Percentiles rank a stretch among this genome's conserved stretches.
phyloP scores from a whole-genome alignment of 306 rosid species.

The Psophocarpus tetragonolobus region DNA sequence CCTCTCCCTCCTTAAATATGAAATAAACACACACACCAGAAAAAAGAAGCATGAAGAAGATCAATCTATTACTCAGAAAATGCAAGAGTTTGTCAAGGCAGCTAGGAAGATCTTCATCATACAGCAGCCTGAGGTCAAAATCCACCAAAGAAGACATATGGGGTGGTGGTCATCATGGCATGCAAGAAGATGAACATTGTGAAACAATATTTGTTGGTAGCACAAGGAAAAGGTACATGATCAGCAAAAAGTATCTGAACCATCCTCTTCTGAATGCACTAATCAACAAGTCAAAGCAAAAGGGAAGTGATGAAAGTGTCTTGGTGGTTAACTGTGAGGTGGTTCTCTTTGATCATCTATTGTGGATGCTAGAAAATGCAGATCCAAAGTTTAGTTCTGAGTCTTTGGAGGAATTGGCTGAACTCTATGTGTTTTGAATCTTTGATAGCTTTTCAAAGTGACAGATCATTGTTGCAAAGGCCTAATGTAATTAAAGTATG shows the following conservation, averaged over 20 bases:
- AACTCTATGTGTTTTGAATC: slow-evolving; percentile 74
- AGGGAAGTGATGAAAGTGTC: slow-evolving; percentile 29
- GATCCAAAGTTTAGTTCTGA: slow-evolving; percentile 73
- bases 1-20: slow-evolving; percentile 17
- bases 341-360: slow-evolving; percentile 84
- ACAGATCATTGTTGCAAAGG: not conserved
- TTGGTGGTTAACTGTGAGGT: slow-evolving; percentile 79
- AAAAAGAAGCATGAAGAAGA: slow-evolving; percentile 60
- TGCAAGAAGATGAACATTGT: slow-evolving; percentile 31
- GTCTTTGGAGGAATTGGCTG: slow-evolving; percentile 82
- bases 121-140: slow-evolving; percentile 74
- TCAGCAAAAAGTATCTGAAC: slow-evolving; percentile 58
- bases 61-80: slow-evolving; percentile 65
- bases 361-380: slow-evolving; percentile 89
- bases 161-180: slow-evolving; percentile 26
- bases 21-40: not conserved
- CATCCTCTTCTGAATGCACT: slow-evolving; percentile 79
- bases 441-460: not conserved
- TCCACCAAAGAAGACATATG: slow-evolving; percentile 56
- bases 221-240: slow-evolving; percentile 67
- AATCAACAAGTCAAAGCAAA: slow-evolving; percentile 59
- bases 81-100: slow-evolving; percentile 90
- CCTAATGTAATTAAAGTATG: slow-evolving; percentile 1
- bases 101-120: slow-evolving; percentile 76
- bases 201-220: slow-evolving; percentile 76